These are phyloP conservation scores for Talaromyces sp. DNA, from an alignment of 2,329 filamentous ascomycete species.

Conservation along the genomic window DNA sequence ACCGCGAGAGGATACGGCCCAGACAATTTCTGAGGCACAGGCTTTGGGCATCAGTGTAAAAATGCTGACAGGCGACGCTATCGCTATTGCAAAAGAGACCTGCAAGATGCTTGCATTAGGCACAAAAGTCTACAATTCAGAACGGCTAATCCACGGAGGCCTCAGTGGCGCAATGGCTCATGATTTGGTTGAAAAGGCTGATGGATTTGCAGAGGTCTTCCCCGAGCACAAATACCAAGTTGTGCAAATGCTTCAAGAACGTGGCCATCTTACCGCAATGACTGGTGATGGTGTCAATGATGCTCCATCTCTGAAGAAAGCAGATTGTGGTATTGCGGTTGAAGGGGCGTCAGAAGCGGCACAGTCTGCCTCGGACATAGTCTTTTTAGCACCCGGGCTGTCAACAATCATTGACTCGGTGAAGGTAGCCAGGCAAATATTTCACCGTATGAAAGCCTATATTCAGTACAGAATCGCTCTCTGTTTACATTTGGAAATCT, in stretches of 20 bases:
- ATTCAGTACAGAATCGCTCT: slow-evolving; percentile 73
- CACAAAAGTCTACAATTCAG: slow-evolving; percentile 75
- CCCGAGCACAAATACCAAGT: slow-evolving; percentile 72
- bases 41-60: slow-evolving; percentile 71
- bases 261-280: slow-evolving; percentile 67
- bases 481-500: slow-evolving; percentile 68
- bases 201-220: slow-evolving; percentile 69
- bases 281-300: slow-evolving; percentile 72
- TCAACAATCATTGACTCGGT: slow-evolving; percentile 68
- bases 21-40: slow-evolving; percentile 70
- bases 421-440: slow-evolving; percentile 68
- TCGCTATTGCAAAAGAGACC: slow-evolving; percentile 74
- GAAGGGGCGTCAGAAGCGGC: slow-evolving; percentile 68
- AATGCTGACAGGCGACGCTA: slow-evolving; percentile 75
- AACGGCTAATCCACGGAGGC: slow-evolving; percentile 70
- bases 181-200: slow-evolving; percentile 68
- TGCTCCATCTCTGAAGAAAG: slow-evolving; percentile 67
- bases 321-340: slow-evolving; percentile 68
- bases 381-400: slow-evolving; percentile 66
- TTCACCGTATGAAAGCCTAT: slow-evolving; percentile 73
- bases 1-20: slow-evolving; percentile 70
- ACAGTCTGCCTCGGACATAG: slow-evolving; percentile 67
- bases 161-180: slow-evolving; percentile 67
- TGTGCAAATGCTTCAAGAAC: slow-evolving; percentile 68
- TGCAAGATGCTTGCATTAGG: slow-evolving; percentile 75